These are phyloP conservation scores for Candida ulmi DNA, from an alignment of 805 yeast species.

Conservation along the genomic window DNA sequence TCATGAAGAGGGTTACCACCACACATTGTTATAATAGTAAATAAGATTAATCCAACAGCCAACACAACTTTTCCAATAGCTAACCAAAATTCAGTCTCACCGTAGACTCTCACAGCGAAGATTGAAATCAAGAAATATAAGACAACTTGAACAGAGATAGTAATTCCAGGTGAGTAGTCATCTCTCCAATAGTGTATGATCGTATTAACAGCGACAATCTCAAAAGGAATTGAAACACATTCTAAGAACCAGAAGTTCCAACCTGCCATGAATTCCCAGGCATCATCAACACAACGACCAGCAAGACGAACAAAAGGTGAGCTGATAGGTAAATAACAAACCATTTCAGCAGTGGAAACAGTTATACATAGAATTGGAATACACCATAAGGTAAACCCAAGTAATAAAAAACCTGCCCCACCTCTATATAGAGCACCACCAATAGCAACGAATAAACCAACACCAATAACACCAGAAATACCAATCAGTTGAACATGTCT, in stretches of 20 bases:
- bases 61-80: slow-evolving; percentile 68
- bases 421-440: slow-evolving; percentile 59
- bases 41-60: slow-evolving; percentile 69
- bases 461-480: slow-evolving; percentile 79
- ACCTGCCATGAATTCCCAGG: slow-evolving; percentile 69
- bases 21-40: slow-evolving; percentile 76
- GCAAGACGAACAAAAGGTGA: slow-evolving; percentile 76
- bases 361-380: slow-evolving; percentile 64
- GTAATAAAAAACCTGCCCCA: slow-evolving; percentile 65
- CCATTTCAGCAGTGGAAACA: slow-evolving; percentile 72
- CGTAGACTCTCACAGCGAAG: slow-evolving; percentile 70
- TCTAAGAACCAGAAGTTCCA: slow-evolving; percentile 78
- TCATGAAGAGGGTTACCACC: slow-evolving; percentile 81
- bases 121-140: slow-evolving; percentile 60
- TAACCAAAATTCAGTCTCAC: slow-evolving; percentile 79
- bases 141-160: slow-evolving; percentile 59
- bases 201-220: slow-evolving; percentile 73
- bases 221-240: slow-evolving; percentile 77
- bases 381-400: slow-evolving; percentile 66
- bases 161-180: slow-evolving; percentile 67
- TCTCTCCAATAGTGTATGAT: slow-evolving; percentile 79
- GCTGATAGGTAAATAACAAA: slow-evolving; percentile 66
- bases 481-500: slow-evolving; percentile 77
- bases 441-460: slow-evolving; percentile 71
- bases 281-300: slow-evolving; percentile 70